Evolutionary conservation across 768 basidiomycete species (phyloP).

Genomic region (Boletus coccyginus): DNA sequence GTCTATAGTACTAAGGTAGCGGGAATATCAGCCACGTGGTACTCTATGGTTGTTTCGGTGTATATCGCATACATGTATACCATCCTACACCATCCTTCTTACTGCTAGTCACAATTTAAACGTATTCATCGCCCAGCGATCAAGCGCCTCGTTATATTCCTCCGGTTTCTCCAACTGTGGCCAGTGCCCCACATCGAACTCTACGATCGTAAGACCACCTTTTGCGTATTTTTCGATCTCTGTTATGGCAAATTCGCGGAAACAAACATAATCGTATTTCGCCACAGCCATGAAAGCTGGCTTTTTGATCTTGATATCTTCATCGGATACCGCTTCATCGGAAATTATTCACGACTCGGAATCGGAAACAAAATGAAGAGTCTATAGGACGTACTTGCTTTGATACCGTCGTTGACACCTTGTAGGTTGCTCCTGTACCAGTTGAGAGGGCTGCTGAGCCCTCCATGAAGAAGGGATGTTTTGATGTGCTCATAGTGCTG

Average conservation of each 20-base stretch:
- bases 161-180: constrained; percentile 33
- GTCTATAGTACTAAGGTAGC: too few relatives aligned
- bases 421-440: constrained; percentile 36
- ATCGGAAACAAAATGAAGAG: neutral
- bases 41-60: neutral
- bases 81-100: neutral
- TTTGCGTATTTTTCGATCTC: constrained; percentile 27
- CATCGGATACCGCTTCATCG: constrained; percentile 20
- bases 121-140: constrained; percentile 29
- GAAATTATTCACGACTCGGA: neutral
- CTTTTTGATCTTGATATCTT: constrained; percentile 28
- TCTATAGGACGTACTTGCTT: constrained; percentile 21
- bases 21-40: neutral
- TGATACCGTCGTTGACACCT: constrained; percentile 29
- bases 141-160: constrained; percentile 35
- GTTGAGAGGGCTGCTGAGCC: constrained; percentile 34
- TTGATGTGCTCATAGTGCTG: constrained; percentile 31
- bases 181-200: constrained; percentile 41
- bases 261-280: constrained; percentile 34
- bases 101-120: constrained; percentile 12
- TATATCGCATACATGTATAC: constrained; percentile 3
- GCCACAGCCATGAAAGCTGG: constrained; percentile 40
- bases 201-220: constrained; percentile 28
- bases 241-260: constrained; percentile 21
- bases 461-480: constrained; percentile 27